A percentile compares a stretch with the other conserved stretches of the same genome.
phyloP scores from a whole-genome alignment of 2,329 filamentous ascomycete genomes.

The Colletotrichum cordylinicola region DNA sequence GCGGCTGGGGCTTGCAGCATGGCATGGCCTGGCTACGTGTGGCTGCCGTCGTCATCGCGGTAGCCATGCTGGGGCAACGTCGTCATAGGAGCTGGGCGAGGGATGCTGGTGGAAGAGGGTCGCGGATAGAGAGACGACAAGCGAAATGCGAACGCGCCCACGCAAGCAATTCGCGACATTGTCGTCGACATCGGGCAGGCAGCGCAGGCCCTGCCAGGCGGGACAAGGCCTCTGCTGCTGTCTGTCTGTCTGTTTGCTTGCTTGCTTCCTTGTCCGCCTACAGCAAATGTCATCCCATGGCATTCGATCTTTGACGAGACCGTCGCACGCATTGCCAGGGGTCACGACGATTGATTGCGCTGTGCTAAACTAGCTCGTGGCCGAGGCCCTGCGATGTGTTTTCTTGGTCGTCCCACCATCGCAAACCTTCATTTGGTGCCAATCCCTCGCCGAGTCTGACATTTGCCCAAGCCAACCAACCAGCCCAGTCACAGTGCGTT shows the following conservation, averaged over 20 bases:
- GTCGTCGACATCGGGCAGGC: not conserved
- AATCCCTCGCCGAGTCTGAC: not conserved
- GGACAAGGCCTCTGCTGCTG: not conserved
- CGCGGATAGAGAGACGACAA: not conserved
- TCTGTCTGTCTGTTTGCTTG: not conserved
- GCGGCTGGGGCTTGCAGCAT: not conserved
- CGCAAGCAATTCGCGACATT: not conserved
- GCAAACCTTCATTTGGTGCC: slow-evolving; percentile 4
- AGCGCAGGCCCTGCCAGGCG: not conserved
- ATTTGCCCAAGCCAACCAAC: not conserved
- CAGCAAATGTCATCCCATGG: slow-evolving; percentile 5
- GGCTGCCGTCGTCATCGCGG: slow-evolving; percentile 17
- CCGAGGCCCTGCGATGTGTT: not conserved
- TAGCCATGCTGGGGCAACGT: not conserved
- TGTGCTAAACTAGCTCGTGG: not conserved
- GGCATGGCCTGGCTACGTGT: not conserved
- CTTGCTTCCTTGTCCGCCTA: not conserved
- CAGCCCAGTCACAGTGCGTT: not conserved
- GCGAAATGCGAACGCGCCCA: not conserved
- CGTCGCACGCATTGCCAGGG: not conserved
- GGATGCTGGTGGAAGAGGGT: not conserved
- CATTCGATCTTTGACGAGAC: not conserved
- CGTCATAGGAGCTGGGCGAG: slow-evolving; percentile 2
- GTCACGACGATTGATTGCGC: not conserved
- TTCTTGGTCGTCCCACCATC: slow-evolving; percentile 11